These are phyloP conservation scores for Entamoeba histolytica DNA, from an alignment of 208 protist species.

Conservation along the genomic window DNA sequence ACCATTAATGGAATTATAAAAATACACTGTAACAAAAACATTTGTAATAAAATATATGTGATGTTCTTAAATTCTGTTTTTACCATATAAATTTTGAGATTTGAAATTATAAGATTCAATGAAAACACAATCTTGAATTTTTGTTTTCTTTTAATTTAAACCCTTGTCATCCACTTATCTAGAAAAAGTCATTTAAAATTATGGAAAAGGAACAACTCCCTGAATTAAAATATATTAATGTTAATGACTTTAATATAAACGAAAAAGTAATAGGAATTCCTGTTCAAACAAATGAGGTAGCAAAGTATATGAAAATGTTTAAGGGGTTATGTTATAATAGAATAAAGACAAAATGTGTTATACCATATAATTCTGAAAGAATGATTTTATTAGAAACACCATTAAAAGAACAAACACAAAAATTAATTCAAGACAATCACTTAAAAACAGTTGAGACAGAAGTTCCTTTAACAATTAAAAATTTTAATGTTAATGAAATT, in stretches of 20 bases:
- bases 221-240: no score
- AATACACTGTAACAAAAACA: no score
- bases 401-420: background rate
- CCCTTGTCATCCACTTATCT: no score
- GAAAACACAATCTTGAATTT: no score
- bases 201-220: no score
- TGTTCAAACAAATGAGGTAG: background rate
- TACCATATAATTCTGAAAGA: background rate
- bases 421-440: background rate
- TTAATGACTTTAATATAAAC: background rate
- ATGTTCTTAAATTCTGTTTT: no score
- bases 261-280: background rate
- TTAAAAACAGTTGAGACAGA: background rate
- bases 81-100: no score
- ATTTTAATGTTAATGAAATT: background rate
- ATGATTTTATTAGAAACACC: background rate
- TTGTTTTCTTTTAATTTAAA: no score
- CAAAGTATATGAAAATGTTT: background rate
- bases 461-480: background rate
- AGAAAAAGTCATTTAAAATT: no score
- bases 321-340: background rate
- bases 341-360: background rate
- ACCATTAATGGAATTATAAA: no score
- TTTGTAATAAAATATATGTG: no score
- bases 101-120: no score